phyloP scores from a whole-genome alignment of 1,284 basidiomycete genomes.

The Lignosus rhinocerotis region DNA sequence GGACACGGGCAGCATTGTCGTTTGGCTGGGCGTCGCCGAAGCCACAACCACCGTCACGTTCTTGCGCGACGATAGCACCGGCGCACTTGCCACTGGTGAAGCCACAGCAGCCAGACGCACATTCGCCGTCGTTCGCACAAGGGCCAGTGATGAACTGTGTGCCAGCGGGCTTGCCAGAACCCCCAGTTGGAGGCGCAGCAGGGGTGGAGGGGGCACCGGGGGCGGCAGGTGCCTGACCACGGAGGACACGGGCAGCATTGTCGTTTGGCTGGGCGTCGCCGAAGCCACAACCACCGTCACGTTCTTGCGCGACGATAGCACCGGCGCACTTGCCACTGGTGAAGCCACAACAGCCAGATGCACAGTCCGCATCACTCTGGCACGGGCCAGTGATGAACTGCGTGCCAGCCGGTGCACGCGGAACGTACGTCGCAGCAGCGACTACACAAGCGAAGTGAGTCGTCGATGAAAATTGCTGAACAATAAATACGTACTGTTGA shows the following conservation, averaged over 20 bases:
- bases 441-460: not conserved
- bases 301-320: conserved; percentile 9
- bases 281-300: conserved; percentile 16
- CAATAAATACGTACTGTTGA: conserved; percentile 5
- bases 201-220: not conserved
- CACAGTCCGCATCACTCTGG: conserved; percentile 12
- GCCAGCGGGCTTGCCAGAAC: conserved; percentile 5
- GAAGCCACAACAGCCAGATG: conserved; percentile 16
- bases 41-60: conserved; percentile 16
- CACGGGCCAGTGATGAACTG: conserved; percentile 18
- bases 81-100: conserved; percentile 17
- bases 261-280: conserved; percentile 17
- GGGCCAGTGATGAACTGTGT: conserved; percentile 12
- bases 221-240: not conserved
- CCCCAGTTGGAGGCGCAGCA: not conserved
- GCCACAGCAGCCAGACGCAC: conserved; percentile 15
- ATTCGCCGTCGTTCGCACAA: conserved; percentile 14
- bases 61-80: conserved; percentile 13
- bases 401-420: conserved; percentile 5
- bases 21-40: conserved; percentile 12
- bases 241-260: conserved; percentile 7
- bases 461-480: not conserved
- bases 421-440: conserved; percentile 12
- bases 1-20: conserved; percentile 9
- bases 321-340: conserved; percentile 12